Base-by-base conservation (phyloP, 208 protist genomes). In the Acanthamoeba divionensis region DNA sequence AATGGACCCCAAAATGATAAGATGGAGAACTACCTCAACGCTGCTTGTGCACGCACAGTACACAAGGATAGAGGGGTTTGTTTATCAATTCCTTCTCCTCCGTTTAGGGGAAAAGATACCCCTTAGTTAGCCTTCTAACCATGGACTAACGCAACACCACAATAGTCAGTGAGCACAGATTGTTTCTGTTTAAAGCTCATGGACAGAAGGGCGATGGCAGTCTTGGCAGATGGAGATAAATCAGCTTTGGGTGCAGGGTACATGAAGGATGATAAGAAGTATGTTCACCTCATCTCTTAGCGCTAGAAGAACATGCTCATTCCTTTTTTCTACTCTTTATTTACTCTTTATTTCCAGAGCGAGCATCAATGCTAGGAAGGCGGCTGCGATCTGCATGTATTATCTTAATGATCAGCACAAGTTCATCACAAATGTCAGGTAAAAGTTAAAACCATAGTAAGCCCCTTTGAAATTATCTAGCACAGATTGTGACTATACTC, bases 331-430 rank as follows among this genome's bases (percentile, higher is more conserved):
- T 41, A 41, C 36, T n/a, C n/a, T n/a, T n/a, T n/a, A 41, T 41
- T 6, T 41, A 5, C 1, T 6, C 36, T 41, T 1, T 1, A 41
- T 6, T 41, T 41, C 36, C 69, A 80, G 69, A 21, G 69, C 69
- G 24, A 80, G 69, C 69, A 80, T 80, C 69, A 80, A 80, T 31
- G 69, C 69, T 44, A 80, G 41, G n/a, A 80, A 80, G 69, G 69
- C 69, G 26, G 41, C 13, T 9, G 69, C 69, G 26, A 80, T 80
- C 24, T 80, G 69, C 38, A 80, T 80, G 69, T 80, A 80, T 31
- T 50, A 80, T n/a, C 69, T 80, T 3, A 80, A 80, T 50, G 69
- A 80, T 31, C 69, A 80, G n/a, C 69, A 80, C 69, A 80, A 80
- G 26, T 80, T 60, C 24, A 80, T 80, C 69, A 80, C 69, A 12